Percentiles rank a stretch among this genome's conserved stretches.
Conservation (phyloP, 495 filamentous ascomycete genomes). For the Trichoderma asperelloides region DNA sequence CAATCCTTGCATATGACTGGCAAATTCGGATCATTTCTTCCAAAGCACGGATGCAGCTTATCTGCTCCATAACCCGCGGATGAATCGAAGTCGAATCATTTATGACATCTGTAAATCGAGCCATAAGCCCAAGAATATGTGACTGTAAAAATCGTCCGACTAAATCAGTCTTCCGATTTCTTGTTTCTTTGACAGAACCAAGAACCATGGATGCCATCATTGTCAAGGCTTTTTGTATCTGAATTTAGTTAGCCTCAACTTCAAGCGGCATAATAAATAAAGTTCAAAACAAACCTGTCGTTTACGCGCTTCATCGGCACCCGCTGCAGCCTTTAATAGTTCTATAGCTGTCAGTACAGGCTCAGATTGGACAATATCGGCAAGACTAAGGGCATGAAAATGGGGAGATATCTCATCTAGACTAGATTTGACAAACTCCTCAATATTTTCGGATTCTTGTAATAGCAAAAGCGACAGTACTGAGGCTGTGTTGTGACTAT, state of each 20-base stretch:
- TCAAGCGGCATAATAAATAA: conserved; percentile 6
- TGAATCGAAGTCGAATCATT: conserved; percentile 54
- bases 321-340: conserved; percentile 72
- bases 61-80: conserved; percentile 52
- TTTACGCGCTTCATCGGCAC: conserved; percentile 53
- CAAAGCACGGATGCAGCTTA: conserved; percentile 68
- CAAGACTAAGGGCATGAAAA: conserved; percentile 56
- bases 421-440: conserved; percentile 57
- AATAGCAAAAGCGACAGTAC: conserved; percentile 72
- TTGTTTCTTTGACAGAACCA: conserved; percentile 35
- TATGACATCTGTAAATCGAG: conserved; percentile 69
- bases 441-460: conserved; percentile 58
- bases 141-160: conserved; percentile 75
- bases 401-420: conserved; percentile 53
- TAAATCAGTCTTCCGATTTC: conserved; percentile 46
- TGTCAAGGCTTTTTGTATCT: conserved; percentile 55
- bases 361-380: conserved; percentile 63
- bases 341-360: conserved; percentile 68
- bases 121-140: conserved; percentile 82
- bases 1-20: conserved; percentile 58
- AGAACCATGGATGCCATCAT: conserved; percentile 58
- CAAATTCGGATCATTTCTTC: conserved; percentile 78
- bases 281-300: conserved; percentile 22
- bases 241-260: conserved; percentile 18
- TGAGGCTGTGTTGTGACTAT: conserved; percentile 61